Conservation (phyloP, 805 yeast genomes). For the Candida parachauliodes region DNA sequence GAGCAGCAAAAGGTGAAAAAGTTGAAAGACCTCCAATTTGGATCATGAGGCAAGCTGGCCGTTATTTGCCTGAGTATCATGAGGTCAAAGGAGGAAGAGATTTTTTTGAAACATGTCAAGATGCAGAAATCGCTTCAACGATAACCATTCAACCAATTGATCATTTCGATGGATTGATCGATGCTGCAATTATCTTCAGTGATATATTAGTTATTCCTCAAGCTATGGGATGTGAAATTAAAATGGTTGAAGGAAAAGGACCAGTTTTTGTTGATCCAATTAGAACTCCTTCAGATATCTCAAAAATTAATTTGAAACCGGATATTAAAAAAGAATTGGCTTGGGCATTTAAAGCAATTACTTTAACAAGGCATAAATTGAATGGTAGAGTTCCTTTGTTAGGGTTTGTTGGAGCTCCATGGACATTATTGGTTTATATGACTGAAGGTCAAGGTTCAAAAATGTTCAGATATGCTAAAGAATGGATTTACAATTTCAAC, state of each 20-base stretch:
- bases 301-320: constrained; percentile 55
- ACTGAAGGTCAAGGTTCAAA: constrained; percentile 96
- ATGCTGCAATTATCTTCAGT: constrained; percentile 95
- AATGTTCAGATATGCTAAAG: constrained; percentile 84
- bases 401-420: constrained; percentile 97
- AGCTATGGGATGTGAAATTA: constrained; percentile 95
- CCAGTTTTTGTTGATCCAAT: constrained; percentile 90
- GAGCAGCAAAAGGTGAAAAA: constrained; percentile 86
- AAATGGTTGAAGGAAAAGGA: constrained; percentile 92
- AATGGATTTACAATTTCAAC: constrained; percentile 81
- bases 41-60: constrained; percentile 99
- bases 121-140: constrained; percentile 88
- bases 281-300: constrained; percentile 66
- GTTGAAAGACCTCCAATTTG: constrained; percentile 98
- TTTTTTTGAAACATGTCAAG: constrained; percentile 93
- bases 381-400: constrained; percentile 89
- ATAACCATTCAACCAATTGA: constrained; percentile 95
- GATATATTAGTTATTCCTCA: constrained; percentile 96
- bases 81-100: constrained; percentile 80
- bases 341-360: constrained; percentile 95
- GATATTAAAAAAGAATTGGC: constrained; percentile 75
- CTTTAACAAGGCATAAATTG: constrained; percentile 80
- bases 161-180: constrained; percentile 83
- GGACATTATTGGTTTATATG: constrained; percentile 97
- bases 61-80: constrained; percentile 90